Evolutionary conservation across 805 yeast species (phyloP).

Genomic region (Yamadazyma phyllophila): DNA sequence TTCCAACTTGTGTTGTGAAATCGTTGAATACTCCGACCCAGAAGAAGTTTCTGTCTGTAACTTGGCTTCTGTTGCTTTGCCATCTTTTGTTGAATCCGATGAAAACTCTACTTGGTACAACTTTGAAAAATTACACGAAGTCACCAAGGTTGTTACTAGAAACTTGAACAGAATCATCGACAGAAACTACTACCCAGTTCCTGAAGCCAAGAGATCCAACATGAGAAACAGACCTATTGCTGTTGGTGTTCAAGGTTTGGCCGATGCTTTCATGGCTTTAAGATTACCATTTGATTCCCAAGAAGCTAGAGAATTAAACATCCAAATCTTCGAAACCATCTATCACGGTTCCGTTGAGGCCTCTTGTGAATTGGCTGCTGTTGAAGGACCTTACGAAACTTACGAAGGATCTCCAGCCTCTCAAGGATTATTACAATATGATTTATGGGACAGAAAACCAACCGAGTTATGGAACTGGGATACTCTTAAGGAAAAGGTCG

Average conservation of each 20-base stretch:
- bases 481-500: slow-evolving; percentile 46
- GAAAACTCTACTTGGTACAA: slow-evolving; percentile 46
- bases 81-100: slow-evolving; percentile 51
- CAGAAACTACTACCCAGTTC: slow-evolving; percentile 55
- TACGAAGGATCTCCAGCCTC: slow-evolving; percentile 61
- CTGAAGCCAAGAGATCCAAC: slow-evolving; percentile 52
- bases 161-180: slow-evolving; percentile 58
- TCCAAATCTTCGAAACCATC: slow-evolving; percentile 60
- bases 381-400: slow-evolving; percentile 50
- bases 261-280: slow-evolving; percentile 55
- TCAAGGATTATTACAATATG: slow-evolving; percentile 55
- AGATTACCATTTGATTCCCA: slow-evolving; percentile 58
- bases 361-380: slow-evolving; percentile 51
- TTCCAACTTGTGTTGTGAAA: slow-evolving; percentile 62
- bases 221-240: slow-evolving; percentile 62
- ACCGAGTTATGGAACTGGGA: slow-evolving; percentile 61
- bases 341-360: slow-evolving; percentile 61
- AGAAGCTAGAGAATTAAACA: slow-evolving; percentile 55
- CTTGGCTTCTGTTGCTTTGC: slow-evolving; percentile 58
- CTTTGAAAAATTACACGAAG: slow-evolving; percentile 54
- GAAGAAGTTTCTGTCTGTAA: slow-evolving; percentile 63
- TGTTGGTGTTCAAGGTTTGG: slow-evolving; percentile 62
- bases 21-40: slow-evolving; percentile 57
- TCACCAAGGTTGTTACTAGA: slow-evolving; percentile 52
- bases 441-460: slow-evolving; percentile 59